These are phyloP conservation scores for Guyanaporus albipodus DNA, from an alignment of 768 basidiomycete species.

Conservation along the genomic window DNA sequence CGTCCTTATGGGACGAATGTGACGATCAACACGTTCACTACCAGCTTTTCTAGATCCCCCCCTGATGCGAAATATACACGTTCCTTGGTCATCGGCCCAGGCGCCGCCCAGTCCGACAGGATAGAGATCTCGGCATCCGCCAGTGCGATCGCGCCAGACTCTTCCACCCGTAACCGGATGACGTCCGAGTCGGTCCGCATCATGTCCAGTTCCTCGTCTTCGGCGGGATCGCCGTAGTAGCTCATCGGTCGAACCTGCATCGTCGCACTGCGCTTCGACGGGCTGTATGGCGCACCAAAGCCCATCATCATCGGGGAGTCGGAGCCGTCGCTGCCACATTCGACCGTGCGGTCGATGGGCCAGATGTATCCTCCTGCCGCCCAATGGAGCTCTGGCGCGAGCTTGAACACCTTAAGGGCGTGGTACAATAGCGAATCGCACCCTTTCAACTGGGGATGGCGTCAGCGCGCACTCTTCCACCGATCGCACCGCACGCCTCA, in stretches of 20 bases:
- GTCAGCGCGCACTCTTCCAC: constrained; percentile 14
- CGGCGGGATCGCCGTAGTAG: constrained; percentile 38
- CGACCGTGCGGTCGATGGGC: constrained; percentile 68
- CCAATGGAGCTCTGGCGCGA: constrained; percentile 73
- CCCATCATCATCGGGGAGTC: constrained; percentile 27
- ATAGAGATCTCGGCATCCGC: constrained; percentile 59
- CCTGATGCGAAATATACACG: constrained; percentile 64
- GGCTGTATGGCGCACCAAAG: constrained; percentile 22
- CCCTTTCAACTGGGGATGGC: constrained; percentile 58
- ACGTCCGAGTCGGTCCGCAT: constrained; percentile 29
- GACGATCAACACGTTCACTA: constrained; percentile 73
- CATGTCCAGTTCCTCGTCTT: constrained; percentile 34
- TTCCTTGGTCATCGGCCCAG: constrained; percentile 53
- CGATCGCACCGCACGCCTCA: constrained; percentile 5
- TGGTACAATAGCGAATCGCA: constrained; percentile 74
- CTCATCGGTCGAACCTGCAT: constrained; percentile 41
- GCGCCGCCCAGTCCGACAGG: constrained; percentile 51
- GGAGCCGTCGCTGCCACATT: constrained; percentile 46
- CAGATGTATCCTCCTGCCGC: constrained; percentile 81
- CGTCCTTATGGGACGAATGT: constrained; percentile 58
- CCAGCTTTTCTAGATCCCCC: constrained; percentile 65
- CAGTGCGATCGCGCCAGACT: constrained; percentile 64
- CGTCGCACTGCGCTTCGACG: constrained; percentile 26
- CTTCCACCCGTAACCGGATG: constrained; percentile 55
- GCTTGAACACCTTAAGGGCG: constrained; percentile 72